Evolutionary conservation across 1,139 yeast genomes (phyloP).

Genomic region (Arxiozyma telluris): DNA sequence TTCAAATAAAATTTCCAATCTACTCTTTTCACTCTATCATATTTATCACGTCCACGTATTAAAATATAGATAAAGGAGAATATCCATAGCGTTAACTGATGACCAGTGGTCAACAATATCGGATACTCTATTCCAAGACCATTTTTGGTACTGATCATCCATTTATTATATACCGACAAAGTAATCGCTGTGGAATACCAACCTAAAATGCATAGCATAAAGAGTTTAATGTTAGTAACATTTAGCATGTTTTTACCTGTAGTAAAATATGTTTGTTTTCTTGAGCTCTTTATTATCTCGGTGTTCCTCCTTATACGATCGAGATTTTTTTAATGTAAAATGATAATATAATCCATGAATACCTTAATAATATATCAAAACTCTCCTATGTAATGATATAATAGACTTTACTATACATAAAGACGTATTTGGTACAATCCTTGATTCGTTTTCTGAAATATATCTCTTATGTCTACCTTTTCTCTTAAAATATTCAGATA

Average conservation of each 20-base stretch:
- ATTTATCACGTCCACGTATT: constrained; percentile 4
- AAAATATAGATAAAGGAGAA: constrained; percentile 21
- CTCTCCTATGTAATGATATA: too few species aligned
- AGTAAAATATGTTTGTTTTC: not conserved
- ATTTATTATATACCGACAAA: constrained; percentile 84
- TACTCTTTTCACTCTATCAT: constrained; percentile 1
- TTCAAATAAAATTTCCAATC: constrained; percentile 36
- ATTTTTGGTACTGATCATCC: constrained; percentile 75
- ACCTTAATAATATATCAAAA: too few species aligned
- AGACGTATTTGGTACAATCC: too few species aligned
- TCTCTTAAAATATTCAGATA: not conserved
- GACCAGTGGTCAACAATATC: constrained; percentile 71
- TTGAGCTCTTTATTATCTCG: too few species aligned
- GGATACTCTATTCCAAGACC: constrained; percentile 76
- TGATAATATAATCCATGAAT: not conserved
- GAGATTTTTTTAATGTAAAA: too few species aligned
- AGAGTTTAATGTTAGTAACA: constrained; percentile 4
- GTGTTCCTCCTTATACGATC: not conserved
- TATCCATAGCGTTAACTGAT: constrained; percentile 59
- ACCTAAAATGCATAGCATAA: constrained; percentile 27
- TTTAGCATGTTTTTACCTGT: not conserved
- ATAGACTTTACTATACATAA: too few species aligned
- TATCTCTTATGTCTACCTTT: not conserved
- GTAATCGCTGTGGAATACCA: constrained; percentile 59
- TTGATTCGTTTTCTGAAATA: too few species aligned